These are phyloP conservation scores for Hypomyces perniciosus DNA, from an alignment of 2,329 filamentous ascomycete species.

Conservation along the genomic window DNA sequence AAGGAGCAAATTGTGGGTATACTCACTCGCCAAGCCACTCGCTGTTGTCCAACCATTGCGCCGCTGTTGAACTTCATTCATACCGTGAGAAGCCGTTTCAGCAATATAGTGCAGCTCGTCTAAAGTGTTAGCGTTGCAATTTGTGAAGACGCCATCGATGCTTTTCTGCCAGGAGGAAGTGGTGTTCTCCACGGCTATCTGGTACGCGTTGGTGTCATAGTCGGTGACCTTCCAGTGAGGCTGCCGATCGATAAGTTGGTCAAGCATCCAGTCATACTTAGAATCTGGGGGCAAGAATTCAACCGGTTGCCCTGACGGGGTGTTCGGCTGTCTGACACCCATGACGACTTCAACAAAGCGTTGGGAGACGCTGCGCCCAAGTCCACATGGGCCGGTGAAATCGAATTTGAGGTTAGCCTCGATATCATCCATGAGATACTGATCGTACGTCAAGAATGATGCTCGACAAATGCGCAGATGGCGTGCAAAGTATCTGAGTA, in stretches of 20 bases:
- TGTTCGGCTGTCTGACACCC: constrained; percentile 34
- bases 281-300: constrained; percentile 28
- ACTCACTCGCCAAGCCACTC: constrained; percentile 26
- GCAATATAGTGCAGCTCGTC: constrained; percentile 39
- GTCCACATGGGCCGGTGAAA: constrained; percentile 35
- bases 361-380: constrained; percentile 36
- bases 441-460: constrained; percentile 39
- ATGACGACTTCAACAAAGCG: constrained; percentile 42
- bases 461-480: constrained; percentile 38
- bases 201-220: constrained; percentile 32
- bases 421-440: constrained; percentile 30
- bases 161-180: constrained; percentile 38
- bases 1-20: constrained; percentile 22
- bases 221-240: constrained; percentile 25
- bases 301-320: constrained; percentile 27
- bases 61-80: constrained; percentile 36
- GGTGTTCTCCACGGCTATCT: constrained; percentile 31
- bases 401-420: constrained; percentile 31
- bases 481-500: constrained; percentile 30
- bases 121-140: constrained; percentile 38
- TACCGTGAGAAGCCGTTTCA: constrained; percentile 37
- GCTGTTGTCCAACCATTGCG: constrained; percentile 25
- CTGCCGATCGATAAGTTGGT: constrained; percentile 21
- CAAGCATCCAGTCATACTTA: constrained; percentile 20
- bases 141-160: constrained; percentile 39